These are phyloP conservation scores for Cardamine occulta DNA, from an alignment of 345 rosid species.

Conservation along the genomic window DNA sequence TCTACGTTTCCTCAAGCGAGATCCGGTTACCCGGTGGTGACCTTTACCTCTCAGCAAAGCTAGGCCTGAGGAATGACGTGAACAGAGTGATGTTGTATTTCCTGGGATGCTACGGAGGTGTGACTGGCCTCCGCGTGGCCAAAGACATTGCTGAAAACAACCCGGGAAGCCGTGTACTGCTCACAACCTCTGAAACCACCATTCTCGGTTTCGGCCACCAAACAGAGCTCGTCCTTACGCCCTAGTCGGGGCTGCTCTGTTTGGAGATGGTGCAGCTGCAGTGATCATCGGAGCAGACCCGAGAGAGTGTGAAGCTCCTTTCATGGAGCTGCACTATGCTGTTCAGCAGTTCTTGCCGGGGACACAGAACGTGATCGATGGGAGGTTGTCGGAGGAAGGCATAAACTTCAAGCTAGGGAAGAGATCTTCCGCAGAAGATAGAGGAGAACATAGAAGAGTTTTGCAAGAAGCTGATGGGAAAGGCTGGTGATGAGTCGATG, in stretches of 20 bases:
- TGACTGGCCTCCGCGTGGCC: constrained; percentile 89
- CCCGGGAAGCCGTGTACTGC: constrained; percentile 79
- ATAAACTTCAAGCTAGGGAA: constrained; percentile 85
- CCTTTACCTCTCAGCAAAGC: constrained; percentile 69
- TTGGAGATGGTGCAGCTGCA: constrained; percentile 95
- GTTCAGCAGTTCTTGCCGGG: constrained; percentile 87
- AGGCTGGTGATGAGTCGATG: constrained; percentile 43
- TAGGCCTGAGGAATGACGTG: constrained; percentile 74
- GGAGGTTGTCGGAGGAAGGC: constrained; percentile 81
- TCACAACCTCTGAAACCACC: constrained; percentile 91
- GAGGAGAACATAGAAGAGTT: constrained; percentile 86
- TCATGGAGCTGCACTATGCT: constrained; percentile 82
- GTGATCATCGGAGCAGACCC: constrained; percentile 78
- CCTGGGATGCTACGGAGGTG: constrained; percentile 90
- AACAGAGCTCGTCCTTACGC: constrained; percentile 85
- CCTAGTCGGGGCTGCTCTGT: constrained; percentile 92
- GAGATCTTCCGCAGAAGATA: constrained; percentile 89
- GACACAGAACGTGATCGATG: constrained; percentile 79
- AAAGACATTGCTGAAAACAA: constrained; percentile 97
- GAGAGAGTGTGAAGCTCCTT: constrained; percentile 60
- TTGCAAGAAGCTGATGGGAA: constrained; percentile 70
- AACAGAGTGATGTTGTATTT: constrained; percentile 88
- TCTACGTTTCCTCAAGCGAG: constrained; percentile 94
- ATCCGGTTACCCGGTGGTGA: constrained; percentile 94
- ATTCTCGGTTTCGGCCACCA: constrained; percentile 88